Base-by-base conservation (phyloP, 345 rosid species). In the Euphorbia pulcherrima region DNA sequence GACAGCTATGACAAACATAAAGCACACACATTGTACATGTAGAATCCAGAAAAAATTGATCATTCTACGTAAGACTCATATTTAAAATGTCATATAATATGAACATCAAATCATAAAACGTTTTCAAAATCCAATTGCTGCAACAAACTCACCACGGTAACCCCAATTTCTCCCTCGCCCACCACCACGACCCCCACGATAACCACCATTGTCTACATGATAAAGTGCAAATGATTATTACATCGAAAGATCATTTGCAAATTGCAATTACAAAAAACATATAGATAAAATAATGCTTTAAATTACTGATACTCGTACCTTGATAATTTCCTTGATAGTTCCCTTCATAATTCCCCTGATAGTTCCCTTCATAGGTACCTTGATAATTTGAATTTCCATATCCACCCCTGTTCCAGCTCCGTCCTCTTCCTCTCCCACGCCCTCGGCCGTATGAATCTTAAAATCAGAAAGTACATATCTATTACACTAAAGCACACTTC, bases 81-180 rank as follows among this genome's bases (percentile, higher is more conserved):
- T n/a, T n/a, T 14, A 1, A 55, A 0, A 14, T 0, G 37, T 18
- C 29, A 62, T 11, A 0, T 50, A 0, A 35, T 1, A 1, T 14
- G 13, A 3, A 35, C 27, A 60, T 26, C 18, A 47, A 37, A 46
- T 29, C n/a, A n/a, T 12, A 27, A 37, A 52, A 50, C 13, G 5
- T n/a, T n/a, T n/a, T n/a, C n/a, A n/a, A n/a, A n/a, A n/a, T n/a
- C n/a, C n/a, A n/a, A n/a, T n/a, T n/a, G n/a, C n/a, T n/a, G n/a
- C n/a, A n/a, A n/a, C 63, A 30, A 71, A 61, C 82, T 77, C 72
- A 82, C 86, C 85, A 40, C 70, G 78, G 67, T 85, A 79, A 47
- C 80, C 81, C 83, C 84, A 75, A 23, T 79, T 74, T 71, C 88
- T 80, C 75, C 88, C 83, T 65, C 84, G 62, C 40, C 81, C 83